These are phyloP conservation scores for Claviceps sorghi DNA, from an alignment of 2,329 filamentous ascomycete species.

Conservation along the genomic window DNA sequence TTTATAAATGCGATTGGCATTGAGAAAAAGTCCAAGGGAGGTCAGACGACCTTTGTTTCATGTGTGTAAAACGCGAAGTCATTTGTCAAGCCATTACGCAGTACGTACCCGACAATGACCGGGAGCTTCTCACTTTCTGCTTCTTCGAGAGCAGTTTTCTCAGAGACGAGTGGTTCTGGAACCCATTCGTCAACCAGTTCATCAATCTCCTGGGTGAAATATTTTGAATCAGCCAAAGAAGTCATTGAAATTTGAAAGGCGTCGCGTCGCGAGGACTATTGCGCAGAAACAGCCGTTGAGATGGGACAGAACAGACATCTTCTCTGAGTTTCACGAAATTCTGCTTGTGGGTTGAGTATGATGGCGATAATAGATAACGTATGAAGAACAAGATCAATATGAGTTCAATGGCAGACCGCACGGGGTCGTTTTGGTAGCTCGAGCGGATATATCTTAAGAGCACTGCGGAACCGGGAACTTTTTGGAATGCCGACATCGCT, in stretches of 20 bases:
- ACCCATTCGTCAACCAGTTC: constrained; percentile 94
- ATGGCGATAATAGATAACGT: constrained; percentile 78
- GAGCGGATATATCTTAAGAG: constrained; percentile 90
- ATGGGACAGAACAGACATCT: constrained; percentile 33
- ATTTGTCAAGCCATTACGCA: background rate
- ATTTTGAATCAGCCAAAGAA: constrained; percentile 1
- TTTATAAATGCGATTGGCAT: background rate
- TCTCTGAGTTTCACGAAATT: constrained; percentile 82
- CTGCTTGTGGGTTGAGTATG: constrained; percentile 81
- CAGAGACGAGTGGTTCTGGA: constrained; percentile 75
- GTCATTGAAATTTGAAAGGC: background rate
- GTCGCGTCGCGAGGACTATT: background rate
- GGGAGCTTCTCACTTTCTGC: constrained; percentile 72
- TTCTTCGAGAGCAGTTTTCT: constrained; percentile 61
- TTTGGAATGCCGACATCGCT: constrained; percentile 59
- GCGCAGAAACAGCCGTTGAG: background rate
- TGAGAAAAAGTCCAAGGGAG: background rate
- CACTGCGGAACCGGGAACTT: constrained; percentile 85
- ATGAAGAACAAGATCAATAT: constrained; percentile 92
- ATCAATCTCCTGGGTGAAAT: constrained; percentile 58
- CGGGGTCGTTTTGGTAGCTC: constrained; percentile 93
- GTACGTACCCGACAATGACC: constrained; percentile 65
- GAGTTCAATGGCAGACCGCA: constrained; percentile 84
- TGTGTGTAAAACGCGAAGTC: background rate
- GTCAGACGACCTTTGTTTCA: background rate